phyloP scores from a whole-genome alignment of 2,329 filamentous ascomycete species.

The Trichophyton verrucosum region DNA sequence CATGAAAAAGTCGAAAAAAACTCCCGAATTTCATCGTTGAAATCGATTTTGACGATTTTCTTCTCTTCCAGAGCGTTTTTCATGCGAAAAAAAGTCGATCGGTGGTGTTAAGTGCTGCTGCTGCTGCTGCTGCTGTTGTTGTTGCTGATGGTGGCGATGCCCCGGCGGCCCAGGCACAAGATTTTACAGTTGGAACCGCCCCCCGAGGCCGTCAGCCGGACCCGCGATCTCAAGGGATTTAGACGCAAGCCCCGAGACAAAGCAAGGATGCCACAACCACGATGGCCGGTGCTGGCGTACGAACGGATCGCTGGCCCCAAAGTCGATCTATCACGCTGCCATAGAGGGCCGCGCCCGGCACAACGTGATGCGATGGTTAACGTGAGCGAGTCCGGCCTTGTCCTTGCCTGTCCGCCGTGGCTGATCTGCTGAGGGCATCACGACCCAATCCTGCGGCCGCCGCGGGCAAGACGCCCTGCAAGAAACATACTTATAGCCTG shows the following conservation, averaged over 20 bases:
- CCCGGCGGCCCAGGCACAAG: not conserved
- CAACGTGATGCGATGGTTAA: conserved; percentile 1
- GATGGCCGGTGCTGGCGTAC: not conserved
- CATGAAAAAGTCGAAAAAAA: not conserved
- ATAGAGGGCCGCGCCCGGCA: not conserved
- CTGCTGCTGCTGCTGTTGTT: not conserved
- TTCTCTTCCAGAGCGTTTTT: not conserved
- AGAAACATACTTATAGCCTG: too few relatives aligned
- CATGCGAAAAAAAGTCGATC: too few relatives aligned
- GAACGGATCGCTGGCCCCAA: not conserved
- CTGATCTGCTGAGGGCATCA: conserved; percentile 2
- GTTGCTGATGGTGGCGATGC: not conserved
- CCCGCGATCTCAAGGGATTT: not conserved
- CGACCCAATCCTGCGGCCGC: not conserved
- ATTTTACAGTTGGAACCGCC: not conserved
- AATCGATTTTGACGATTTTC: not conserved
- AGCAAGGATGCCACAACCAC: not conserved
- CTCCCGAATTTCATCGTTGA: not conserved
- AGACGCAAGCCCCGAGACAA: not conserved
- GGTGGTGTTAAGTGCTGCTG: too few relatives aligned
- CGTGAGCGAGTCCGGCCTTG: not conserved
- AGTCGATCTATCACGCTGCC: not conserved
- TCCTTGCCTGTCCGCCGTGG: not conserved
- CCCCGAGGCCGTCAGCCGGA: not conserved
- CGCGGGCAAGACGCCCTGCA: not conserved